Evolutionary conservation across 306 rosid genomes (phyloP).

Genomic region (Coriaria nepalensis): DNA sequence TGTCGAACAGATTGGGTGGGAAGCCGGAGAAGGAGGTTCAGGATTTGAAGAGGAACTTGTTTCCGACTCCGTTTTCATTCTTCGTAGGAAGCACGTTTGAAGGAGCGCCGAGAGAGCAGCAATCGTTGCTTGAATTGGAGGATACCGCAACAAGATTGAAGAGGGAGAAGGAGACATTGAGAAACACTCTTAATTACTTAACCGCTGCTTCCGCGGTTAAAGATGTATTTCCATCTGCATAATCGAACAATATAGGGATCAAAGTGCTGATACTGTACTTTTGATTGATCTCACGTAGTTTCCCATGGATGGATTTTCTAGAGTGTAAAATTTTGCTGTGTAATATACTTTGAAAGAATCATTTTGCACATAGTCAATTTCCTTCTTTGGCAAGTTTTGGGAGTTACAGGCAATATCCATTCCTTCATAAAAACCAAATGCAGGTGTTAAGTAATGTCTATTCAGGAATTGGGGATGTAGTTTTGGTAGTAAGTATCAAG

Average conservation of each 20-base stretch:
- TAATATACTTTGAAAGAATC: no score
- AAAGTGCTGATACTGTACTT: no score
- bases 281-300: no score
- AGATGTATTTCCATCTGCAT: slow-evolving; percentile 76
- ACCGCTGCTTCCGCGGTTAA: slow-evolving; percentile 96
- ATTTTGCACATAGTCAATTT: no score
- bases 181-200: slow-evolving; percentile 83
- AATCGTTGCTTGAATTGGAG: slow-evolving; percentile 86
- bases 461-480: no score
- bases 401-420: no score
- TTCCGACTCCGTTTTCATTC: slow-evolving; percentile 92
- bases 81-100: slow-evolving; percentile 95
- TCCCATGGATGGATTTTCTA: no score
- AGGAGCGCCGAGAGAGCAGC: slow-evolving; percentile 97
- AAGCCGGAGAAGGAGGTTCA: slow-evolving; percentile 92
- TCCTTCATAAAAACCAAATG: no score
- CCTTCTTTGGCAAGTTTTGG: no score
- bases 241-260: not conserved
- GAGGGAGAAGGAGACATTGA: slow-evolving; percentile 88
- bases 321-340: no score
- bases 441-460: no score
- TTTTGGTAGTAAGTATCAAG: no score
- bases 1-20: slow-evolving; percentile 80
- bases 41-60: slow-evolving; percentile 71
- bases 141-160: slow-evolving; percentile 67